phyloP scores from a whole-genome alignment of 306 rosid genomes.

The Geum urbanum region DNA sequence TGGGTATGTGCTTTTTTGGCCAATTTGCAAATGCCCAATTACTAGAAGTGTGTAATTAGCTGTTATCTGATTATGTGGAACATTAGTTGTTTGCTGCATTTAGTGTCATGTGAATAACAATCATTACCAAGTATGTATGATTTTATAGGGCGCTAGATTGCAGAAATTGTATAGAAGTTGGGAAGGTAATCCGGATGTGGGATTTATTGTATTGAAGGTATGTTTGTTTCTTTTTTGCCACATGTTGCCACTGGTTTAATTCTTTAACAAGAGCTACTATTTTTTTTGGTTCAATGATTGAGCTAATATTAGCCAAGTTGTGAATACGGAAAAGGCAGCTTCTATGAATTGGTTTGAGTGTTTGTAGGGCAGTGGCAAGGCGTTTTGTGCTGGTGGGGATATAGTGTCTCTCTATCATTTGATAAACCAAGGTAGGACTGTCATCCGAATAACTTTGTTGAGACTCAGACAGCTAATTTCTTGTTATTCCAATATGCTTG shows the following conservation, averaged over 20 bases:
- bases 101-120: background rate
- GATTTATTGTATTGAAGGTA: conserved; percentile 77
- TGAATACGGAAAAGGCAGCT: conserved; percentile 10
- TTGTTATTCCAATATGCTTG: background rate
- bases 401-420: conserved; percentile 57
- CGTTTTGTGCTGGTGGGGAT: conserved; percentile 95
- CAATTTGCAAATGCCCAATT: background rate
- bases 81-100: background rate
- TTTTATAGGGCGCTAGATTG: conserved; percentile 52
- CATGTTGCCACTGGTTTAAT: background rate
- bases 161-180: conserved; percentile 56
- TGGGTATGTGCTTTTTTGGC: background rate
- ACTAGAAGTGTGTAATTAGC: background rate
- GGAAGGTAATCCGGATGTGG: conserved; percentile 78
- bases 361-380: conserved; percentile 79
- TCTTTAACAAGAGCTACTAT: background rate
- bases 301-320: background rate
- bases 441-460: background rate
- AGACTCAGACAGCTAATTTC: background rate
- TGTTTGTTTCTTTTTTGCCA: background rate
- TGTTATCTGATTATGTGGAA: background rate
- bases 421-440: conserved; percentile 45
- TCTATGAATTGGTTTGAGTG: conserved; percentile 6
- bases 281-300: background rate
- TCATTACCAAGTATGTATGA: background rate